Conservation (phyloP, 2,329 filamentous ascomycete genomes). For the Nothopassalora personata region DNA sequence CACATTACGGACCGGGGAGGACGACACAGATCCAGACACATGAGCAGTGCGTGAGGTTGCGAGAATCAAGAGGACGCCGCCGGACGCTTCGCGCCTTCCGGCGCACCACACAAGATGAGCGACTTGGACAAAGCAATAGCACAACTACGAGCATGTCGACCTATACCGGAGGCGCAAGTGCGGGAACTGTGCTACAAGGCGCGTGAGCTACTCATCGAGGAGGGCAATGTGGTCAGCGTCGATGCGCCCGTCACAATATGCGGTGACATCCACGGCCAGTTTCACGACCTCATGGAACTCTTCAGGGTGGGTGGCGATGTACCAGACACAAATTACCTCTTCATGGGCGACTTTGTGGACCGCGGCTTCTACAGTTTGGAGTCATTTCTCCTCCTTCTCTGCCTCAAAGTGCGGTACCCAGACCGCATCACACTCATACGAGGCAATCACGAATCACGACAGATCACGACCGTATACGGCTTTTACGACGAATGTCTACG, state of each 20-base stretch:
- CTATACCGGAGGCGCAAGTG: constrained; percentile 92
- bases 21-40: background rate
- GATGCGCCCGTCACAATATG: constrained; percentile 96
- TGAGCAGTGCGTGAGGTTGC: background rate
- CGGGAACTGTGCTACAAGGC: constrained; percentile 97
- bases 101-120: constrained; percentile 58
- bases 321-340: constrained; percentile 96
- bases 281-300: constrained; percentile 98
- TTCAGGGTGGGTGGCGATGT: constrained; percentile 97
- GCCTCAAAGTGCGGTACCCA: constrained; percentile 93
- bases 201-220: constrained; percentile 90
- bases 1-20: background rate
- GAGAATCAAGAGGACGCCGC: background rate
- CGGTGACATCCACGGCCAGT: constrained; percentile 95
- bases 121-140: constrained; percentile 93
- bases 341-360: constrained; percentile 96
- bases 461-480: constrained; percentile 95
- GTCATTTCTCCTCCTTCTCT: constrained; percentile 90
- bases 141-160: constrained; percentile 89
- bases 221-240: constrained; percentile 94
- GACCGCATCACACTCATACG: constrained; percentile 95
- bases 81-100: constrained; percentile 9
- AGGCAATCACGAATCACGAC: constrained; percentile 73
- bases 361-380: constrained; percentile 97
- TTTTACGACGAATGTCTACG: constrained; percentile 97